Evolutionary conservation across 805 yeast genomes (phyloP).

Genomic region (Myxozyma melibiosi): DNA sequence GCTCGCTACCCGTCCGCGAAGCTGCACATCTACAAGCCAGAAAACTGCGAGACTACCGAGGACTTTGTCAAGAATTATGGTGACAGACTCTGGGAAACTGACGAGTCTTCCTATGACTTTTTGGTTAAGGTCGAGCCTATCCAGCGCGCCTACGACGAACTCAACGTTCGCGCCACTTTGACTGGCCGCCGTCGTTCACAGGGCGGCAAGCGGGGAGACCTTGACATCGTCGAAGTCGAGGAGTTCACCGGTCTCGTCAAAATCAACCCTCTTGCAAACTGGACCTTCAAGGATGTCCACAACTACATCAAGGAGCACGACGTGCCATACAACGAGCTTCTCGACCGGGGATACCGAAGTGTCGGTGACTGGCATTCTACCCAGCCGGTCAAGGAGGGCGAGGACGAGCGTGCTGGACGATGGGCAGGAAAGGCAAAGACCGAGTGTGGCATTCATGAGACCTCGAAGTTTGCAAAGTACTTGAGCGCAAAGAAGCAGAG

Average conservation of each 20-base stretch:
- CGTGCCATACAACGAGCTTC: constrained; percentile 83
- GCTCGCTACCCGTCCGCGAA: constrained; percentile 56
- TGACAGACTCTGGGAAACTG: constrained; percentile 75
- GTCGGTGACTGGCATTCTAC: constrained; percentile 97
- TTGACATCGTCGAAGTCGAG: constrained; percentile 79
- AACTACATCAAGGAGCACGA: constrained; percentile 64
- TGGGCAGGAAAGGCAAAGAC: constrained; percentile 94
- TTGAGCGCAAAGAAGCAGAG: constrained; percentile 36
- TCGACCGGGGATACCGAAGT: constrained; percentile 86
- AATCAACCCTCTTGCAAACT: constrained; percentile 83
- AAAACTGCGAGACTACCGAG: constrained; percentile 53
- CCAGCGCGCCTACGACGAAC: constrained; percentile 74
- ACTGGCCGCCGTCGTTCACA: constrained; percentile 91
- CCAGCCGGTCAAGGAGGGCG: constrained; percentile 83
- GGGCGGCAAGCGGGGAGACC: constrained; percentile 75
- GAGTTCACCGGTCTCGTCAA: constrained; percentile 69
- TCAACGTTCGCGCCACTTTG: constrained; percentile 78
- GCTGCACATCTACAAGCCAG: constrained; percentile 70
- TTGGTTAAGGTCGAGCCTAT: constrained; percentile 92
- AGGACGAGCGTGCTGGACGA: constrained; percentile 94
- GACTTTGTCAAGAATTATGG: constrained; percentile 75
- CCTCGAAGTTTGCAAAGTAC: constrained; percentile 70
- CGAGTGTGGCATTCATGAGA: constrained; percentile 93
- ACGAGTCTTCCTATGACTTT: constrained; percentile 80
- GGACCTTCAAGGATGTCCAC: constrained; percentile 76